Evolutionary conservation across 2,329 filamentous ascomycete genomes (phyloP).

Genomic region (Cercospora zeina): DNA sequence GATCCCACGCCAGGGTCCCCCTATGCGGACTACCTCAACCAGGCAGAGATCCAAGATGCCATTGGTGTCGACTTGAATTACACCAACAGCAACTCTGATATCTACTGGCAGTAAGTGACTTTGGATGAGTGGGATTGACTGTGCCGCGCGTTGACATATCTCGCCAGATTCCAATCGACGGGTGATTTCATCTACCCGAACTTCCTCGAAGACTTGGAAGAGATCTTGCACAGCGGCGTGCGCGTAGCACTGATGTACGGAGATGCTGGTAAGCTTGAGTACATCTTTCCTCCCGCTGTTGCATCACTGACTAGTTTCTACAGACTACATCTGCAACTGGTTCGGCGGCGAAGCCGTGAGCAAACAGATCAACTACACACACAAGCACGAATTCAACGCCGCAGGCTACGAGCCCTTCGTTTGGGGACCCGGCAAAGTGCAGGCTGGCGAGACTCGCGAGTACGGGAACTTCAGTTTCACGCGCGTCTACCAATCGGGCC

Average conservation of each 20-base stretch:
- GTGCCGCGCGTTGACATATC: not conserved
- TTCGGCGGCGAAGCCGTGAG: slow-evolving; percentile 46
- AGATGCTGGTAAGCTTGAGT: slow-evolving; percentile 42
- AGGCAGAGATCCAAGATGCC: slow-evolving; percentile 53
- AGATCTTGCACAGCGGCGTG: slow-evolving; percentile 47
- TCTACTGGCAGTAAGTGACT: slow-evolving; percentile 40
- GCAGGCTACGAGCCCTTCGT: slow-evolving; percentile 53
- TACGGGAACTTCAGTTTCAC: slow-evolving; percentile 53
- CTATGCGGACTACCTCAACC: slow-evolving; percentile 60
- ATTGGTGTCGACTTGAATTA: slow-evolving; percentile 63
- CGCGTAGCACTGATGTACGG: slow-evolving; percentile 49
- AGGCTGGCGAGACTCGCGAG: slow-evolving; percentile 57
- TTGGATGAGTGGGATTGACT: not conserved
- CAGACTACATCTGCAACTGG: slow-evolving; percentile 52
- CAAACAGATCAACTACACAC: slow-evolving; percentile 43
- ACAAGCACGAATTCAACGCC: slow-evolving; percentile 40
- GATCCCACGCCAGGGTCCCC: slow-evolving; percentile 58
- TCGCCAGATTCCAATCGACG: slow-evolving; percentile 46
- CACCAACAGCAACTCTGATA: slow-evolving; percentile 48
- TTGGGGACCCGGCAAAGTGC: slow-evolving; percentile 46
- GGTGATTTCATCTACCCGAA: slow-evolving; percentile 63
- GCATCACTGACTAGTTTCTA: not conserved
- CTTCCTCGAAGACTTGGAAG: slow-evolving; percentile 52
- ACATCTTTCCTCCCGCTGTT: not conserved
- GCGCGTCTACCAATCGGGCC: slow-evolving; percentile 52